A percentile compares a stretch with the other conserved stretches of the same genome.
Conservation (phyloP, 2,329 filamentous ascomycete genomes). For the Endoconidiophora laricicola region DNA sequence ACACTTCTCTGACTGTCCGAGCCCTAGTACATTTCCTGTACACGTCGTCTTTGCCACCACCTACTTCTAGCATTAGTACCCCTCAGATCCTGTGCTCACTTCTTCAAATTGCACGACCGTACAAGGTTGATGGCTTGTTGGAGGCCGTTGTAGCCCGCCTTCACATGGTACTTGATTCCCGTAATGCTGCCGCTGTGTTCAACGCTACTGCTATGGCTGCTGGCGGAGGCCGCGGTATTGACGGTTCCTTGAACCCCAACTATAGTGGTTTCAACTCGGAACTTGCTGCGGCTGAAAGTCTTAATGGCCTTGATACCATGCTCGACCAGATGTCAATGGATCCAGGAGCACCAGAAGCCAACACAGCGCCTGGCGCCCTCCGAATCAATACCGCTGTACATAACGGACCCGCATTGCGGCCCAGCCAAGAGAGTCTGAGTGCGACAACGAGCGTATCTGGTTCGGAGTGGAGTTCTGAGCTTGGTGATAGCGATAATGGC, state of each 20-base stretch:
- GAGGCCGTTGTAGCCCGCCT: conserved; percentile 86
- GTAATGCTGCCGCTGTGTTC: conserved; percentile 92
- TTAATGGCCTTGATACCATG: conserved; percentile 6
- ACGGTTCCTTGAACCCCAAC: conserved; percentile 47
- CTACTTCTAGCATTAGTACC: conserved; percentile 64
- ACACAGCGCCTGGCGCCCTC: conserved; percentile 20
- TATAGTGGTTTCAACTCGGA: conserved; percentile 31
- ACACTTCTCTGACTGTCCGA: conserved; percentile 78
- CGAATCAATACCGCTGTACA: conserved; percentile 32
- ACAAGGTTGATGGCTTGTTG: conserved; percentile 79
- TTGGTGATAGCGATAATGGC: conserved; percentile 33
- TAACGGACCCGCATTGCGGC: conserved; percentile 17
- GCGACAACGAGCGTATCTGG: conserved; percentile 34
- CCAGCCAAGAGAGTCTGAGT: conserved; percentile 32
- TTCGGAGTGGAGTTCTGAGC: conserved; percentile 39
- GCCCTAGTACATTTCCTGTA: conserved; percentile 87
- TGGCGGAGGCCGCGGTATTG: conserved; percentile 72
- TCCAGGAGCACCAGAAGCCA: background rate
- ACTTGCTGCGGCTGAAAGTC: conserved; percentile 16
- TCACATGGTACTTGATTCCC: conserved; percentile 74
- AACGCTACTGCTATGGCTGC: conserved; percentile 97
- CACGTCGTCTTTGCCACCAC: conserved; percentile 69
- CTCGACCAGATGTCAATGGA: conserved; percentile 8
- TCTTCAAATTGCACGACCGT: conserved; percentile 81
- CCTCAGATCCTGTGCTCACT: conserved; percentile 93